These are phyloP conservation scores for Leishmania major DNA, from an alignment of 208 protist genomes.

Conservation along the genomic window DNA sequence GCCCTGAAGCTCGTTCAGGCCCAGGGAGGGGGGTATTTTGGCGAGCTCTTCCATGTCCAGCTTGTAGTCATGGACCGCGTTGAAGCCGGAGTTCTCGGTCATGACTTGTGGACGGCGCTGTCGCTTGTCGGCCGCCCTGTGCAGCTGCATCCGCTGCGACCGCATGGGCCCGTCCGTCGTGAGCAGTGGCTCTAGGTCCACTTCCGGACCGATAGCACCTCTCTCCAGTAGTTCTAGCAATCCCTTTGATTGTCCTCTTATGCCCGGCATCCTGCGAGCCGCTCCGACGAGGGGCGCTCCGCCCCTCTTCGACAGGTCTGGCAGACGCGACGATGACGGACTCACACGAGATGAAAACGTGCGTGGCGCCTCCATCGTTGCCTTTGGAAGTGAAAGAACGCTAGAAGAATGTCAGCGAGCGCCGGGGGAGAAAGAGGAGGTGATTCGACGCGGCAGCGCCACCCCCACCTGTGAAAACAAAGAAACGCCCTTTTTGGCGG, in stretches of 20 bases:
- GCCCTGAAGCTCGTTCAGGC: conserved; percentile 66
- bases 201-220: conserved; percentile 40
- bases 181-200: conserved; percentile 69
- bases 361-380: conserved; percentile 22
- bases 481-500: too few relatives aligned
- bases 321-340: conserved; percentile 12
- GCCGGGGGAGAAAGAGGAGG: not conserved
- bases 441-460: not conserved
- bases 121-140: conserved; percentile 18
- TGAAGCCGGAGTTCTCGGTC: conserved; percentile 72
- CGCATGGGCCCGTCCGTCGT: conserved; percentile 63
- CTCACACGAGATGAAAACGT: conserved; percentile 1
- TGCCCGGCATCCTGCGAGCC: not conserved
- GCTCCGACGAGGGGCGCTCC: conserved; percentile 1
- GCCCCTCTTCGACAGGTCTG: conserved; percentile 3
- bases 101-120: conserved; percentile 40
- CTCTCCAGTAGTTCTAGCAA: conserved; percentile 53
- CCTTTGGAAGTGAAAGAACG: not conserved
- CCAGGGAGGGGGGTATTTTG: conserved; percentile 72
- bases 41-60: conserved; percentile 79
- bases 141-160: conserved; percentile 41
- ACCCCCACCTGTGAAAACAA: too few relatives aligned
- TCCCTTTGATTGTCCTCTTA: conserved; percentile 7
- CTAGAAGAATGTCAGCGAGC: not conserved
- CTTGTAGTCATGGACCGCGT: conserved; percentile 55